phyloP scores from a whole-genome alignment of 306 rosid species.

The Glycine latifolia region DNA sequence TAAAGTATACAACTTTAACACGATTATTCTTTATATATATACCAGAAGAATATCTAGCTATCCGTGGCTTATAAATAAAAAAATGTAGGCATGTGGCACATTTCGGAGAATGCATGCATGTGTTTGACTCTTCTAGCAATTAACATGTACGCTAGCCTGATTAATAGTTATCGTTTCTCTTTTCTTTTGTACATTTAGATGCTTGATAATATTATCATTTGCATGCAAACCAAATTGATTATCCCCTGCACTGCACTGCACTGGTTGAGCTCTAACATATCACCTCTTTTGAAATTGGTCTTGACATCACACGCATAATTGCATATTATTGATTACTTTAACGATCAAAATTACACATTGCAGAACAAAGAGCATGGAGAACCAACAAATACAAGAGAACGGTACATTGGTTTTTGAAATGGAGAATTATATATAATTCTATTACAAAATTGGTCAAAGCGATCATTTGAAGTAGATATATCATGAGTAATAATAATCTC shows the following conservation, averaged over 20 bases:
- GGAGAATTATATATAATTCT: too few relatives aligned
- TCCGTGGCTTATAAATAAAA: not conserved
- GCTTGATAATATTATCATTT: too few relatives aligned
- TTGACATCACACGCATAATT: not conserved
- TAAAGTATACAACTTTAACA: constrained; percentile 1
- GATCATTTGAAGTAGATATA: constrained; percentile 26
- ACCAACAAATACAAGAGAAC: too few relatives aligned
- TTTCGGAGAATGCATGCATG: not conserved
- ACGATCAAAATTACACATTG: too few relatives aligned
- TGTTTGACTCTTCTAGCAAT: not conserved
- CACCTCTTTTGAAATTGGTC: not conserved
- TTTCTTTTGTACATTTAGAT: not conserved
- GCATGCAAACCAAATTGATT: too few relatives aligned
- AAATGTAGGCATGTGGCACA: not conserved
- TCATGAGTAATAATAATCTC: not conserved
- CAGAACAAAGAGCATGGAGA: too few relatives aligned
- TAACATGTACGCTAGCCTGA: not conserved
- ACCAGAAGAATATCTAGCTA: constrained; percentile 1
- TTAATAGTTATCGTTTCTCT: too few relatives aligned
- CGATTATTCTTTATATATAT: constrained; percentile 18
- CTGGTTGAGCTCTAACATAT: constrained; percentile 9
- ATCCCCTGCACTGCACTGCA: not conserved
- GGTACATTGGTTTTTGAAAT: not conserved
- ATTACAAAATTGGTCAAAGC: not conserved
- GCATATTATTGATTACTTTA: too few relatives aligned